Conservation (phyloP, 345 rosid genomes). For the Citrus glauca region DNA sequence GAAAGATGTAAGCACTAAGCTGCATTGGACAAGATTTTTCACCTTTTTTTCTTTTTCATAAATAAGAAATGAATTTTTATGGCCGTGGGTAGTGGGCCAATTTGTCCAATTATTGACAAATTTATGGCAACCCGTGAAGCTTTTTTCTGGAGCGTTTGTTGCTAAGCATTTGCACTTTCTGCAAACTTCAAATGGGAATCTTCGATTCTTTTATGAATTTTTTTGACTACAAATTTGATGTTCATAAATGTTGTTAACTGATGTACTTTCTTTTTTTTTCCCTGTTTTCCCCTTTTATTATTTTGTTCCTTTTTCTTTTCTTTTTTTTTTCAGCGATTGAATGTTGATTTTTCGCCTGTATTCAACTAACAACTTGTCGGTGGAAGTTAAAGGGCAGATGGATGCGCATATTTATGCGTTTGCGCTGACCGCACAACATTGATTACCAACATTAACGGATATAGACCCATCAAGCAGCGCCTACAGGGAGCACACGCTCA, state of each 20-base stretch:
- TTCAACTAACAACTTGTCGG: not conserved
- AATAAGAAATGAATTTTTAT: no score
- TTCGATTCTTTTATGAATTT: not conserved
- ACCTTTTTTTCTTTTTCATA: not conserved
- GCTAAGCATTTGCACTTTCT: not conserved
- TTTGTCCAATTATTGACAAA: not conserved
- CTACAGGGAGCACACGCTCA: not conserved
- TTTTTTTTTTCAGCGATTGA: not conserved
- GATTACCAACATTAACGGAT: not conserved
- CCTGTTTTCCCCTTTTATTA: not conserved
- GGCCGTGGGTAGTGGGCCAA: not conserved
- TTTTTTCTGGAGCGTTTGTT: not conserved
- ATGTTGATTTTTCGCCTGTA: no score
- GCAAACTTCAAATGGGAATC: not conserved
- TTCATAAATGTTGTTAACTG: not conserved
- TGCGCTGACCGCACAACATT: not conserved
- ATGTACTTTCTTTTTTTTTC: not conserved
- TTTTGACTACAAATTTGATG: not conserved
- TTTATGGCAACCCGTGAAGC: constrained; percentile 9
- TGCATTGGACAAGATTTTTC: not conserved
- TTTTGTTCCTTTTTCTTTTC: not conserved
- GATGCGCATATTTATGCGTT: not conserved
- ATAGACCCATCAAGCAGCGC: not conserved
- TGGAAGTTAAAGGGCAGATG: not conserved
- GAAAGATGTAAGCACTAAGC: not conserved